These are phyloP conservation scores for Colletotrichum filicis DNA, from an alignment of 2,329 filamentous ascomycete genomes.

Conservation along the genomic window DNA sequence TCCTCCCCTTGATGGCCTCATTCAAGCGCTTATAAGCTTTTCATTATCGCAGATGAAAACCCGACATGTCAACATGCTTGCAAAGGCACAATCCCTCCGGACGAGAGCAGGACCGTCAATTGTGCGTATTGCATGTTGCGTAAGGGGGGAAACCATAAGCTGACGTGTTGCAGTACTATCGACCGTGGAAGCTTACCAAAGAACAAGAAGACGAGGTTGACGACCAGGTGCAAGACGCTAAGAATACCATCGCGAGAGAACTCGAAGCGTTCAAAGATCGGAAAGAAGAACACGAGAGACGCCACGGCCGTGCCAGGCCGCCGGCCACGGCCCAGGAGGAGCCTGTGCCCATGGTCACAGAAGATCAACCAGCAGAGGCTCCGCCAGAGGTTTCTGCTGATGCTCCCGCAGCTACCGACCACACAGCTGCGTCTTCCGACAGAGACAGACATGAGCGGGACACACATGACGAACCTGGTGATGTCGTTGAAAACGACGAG, in stretches of 20 bases:
- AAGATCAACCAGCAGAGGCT: constrained; percentile 43
- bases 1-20: neutral
- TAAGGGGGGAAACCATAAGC: neutral
- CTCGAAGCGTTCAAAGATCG: constrained; percentile 68
- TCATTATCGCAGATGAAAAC: constrained; percentile 71
- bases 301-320: constrained; percentile 39
- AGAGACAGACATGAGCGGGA: constrained; percentile 52
- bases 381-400: constrained; percentile 49
- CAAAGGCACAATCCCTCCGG: constrained; percentile 77
- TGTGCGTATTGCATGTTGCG: constrained; percentile 61
- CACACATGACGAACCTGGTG: constrained; percentile 76
- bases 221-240: constrained; percentile 74
- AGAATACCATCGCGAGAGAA: constrained; percentile 74
- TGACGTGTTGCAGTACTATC: constrained; percentile 75
- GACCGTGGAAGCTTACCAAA: constrained; percentile 79
- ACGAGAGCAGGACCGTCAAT: constrained; percentile 79
- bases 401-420: constrained; percentile 49
- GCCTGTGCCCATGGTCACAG: constrained; percentile 47
- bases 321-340: constrained; percentile 35
- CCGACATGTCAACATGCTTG: constrained; percentile 77
- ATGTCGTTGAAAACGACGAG: constrained; percentile 84
- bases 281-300: constrained; percentile 51
- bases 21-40: constrained; percentile 38
- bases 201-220: constrained; percentile 78
- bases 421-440: constrained; percentile 43